phyloP scores from a whole-genome alignment of 2,329 filamentous ascomycete species.

The Cordyceps cateniannulata region DNA sequence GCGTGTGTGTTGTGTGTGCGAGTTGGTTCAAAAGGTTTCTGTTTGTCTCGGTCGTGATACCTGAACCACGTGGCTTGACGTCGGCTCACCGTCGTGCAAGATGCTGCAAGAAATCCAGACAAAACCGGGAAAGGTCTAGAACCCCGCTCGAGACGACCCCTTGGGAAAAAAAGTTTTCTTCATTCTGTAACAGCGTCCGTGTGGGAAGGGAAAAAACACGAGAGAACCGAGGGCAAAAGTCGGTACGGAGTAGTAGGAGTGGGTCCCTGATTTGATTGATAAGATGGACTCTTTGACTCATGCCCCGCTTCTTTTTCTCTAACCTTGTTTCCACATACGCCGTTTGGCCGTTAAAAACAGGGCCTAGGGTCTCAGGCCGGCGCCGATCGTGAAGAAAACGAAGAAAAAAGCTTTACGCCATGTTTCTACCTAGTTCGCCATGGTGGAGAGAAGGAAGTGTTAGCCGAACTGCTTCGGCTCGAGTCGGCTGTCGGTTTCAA shows the following conservation, averaged over 20 bases:
- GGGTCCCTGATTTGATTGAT: conserved; percentile 13
- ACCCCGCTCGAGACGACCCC: background rate
- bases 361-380: background rate
- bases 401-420: background rate
- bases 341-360: background rate
- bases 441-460: background rate
- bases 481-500: background rate
- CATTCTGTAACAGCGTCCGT: background rate
- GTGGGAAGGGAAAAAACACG: background rate
- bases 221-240: background rate
- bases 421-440: no score
- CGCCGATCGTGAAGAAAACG: background rate
- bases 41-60: conserved; percentile 1
- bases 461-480: background rate
- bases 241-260: background rate
- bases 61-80: conserved; percentile 3
- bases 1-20: no score
- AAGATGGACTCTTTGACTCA: conserved; percentile 5
- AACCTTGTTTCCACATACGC: no score
- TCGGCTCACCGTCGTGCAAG: background rate
- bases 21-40: background rate
- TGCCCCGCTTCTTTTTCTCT: background rate
- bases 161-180: background rate
- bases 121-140: background rate
- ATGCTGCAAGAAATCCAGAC: background rate